Evolutionary conservation across 768 basidiomycete species (phyloP).

Genomic region (Boletus rubropictus): DNA sequence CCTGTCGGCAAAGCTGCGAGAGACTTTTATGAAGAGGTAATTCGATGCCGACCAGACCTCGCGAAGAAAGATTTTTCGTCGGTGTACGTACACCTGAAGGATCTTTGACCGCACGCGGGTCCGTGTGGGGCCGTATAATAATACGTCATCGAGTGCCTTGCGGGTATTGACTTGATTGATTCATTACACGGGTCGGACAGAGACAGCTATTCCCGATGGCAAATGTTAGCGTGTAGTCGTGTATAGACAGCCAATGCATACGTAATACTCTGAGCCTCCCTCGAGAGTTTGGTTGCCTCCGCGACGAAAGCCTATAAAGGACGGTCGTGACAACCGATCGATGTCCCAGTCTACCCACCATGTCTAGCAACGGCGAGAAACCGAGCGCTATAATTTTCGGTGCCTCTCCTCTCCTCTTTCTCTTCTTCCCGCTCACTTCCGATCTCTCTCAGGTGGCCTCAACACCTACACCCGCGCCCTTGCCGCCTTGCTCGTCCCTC

Average conservation of each 20-base stretch:
- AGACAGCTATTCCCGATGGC: no score
- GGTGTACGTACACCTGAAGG: slow-evolving; percentile 61
- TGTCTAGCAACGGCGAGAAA: slow-evolving; percentile 34
- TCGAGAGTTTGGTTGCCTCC: slow-evolving; percentile 21
- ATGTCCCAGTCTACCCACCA: slow-evolving; percentile 16
- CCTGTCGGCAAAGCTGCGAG: slow-evolving; percentile 65
- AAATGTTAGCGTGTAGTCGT: no score
- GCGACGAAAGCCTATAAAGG: slow-evolving; percentile 26
- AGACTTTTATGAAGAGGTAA: slow-evolving; percentile 53
- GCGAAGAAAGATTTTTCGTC: slow-evolving; percentile 74
- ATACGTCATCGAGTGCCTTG: no score
- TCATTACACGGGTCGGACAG: no score
- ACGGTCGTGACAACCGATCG: slow-evolving; percentile 21
- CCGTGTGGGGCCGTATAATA: no score
- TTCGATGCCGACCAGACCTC: slow-evolving; percentile 52
- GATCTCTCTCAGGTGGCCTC: slow-evolving; percentile 54
- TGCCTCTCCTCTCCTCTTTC: slow-evolving; percentile 26
- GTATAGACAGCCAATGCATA: not conserved
- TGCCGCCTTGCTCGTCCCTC: slow-evolving; percentile 60
- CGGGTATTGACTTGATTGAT: no score
- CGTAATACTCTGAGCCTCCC: slow-evolving; percentile 12
- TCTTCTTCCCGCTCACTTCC: not conserved
- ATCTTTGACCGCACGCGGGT: not conserved
- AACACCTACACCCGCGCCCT: slow-evolving; percentile 75
- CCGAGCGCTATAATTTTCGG: slow-evolving; percentile 77